Percentiles rank a stretch among this genome's conserved stretches.
Conservation (phyloP, 352 stramenopile genomes). For the Phytophthora tubulina region DNA sequence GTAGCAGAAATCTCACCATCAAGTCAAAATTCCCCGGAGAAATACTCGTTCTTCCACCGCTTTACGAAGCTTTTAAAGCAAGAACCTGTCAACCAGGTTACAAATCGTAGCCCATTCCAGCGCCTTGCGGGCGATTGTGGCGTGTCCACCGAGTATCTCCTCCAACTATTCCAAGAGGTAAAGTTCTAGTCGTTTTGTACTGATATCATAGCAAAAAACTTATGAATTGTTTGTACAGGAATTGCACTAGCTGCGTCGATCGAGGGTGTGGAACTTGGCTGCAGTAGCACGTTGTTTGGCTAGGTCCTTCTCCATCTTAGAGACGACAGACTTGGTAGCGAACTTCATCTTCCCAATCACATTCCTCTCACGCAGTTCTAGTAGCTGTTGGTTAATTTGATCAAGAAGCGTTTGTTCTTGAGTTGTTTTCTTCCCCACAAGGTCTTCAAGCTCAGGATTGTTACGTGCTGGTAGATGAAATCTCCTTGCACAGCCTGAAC, state of each 20-base stretch:
- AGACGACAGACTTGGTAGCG: constrained; percentile 55
- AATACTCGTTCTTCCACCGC: constrained; percentile 34
- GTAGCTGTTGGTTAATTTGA: constrained; percentile 68
- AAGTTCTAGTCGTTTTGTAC: background rate
- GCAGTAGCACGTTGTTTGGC: constrained; percentile 51
- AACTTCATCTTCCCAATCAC: constrained; percentile 63
- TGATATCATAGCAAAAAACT: background rate
- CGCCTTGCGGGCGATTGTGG: constrained; percentile 38
- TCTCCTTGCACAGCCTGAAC: constrained; percentile 61
- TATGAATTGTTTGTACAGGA: constrained; percentile 7
- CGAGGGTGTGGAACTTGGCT: constrained; percentile 64
- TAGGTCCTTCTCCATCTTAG: constrained; percentile 64
- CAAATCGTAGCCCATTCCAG: constrained; percentile 16
- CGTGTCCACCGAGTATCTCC: constrained; percentile 33
- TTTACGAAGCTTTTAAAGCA: constrained; percentile 33
- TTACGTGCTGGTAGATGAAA: constrained; percentile 68
- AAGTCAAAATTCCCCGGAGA: constrained; percentile 5
- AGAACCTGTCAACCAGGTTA: constrained; percentile 1
- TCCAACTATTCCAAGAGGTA: constrained; percentile 29
- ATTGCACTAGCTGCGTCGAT: constrained; percentile 40
- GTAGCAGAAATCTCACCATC: constrained; percentile 6
- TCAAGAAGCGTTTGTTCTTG: constrained; percentile 56
- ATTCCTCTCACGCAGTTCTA: constrained; percentile 67
- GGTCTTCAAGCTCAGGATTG: constrained; percentile 50
- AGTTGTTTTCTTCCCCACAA: constrained; percentile 54